phyloP scores from a whole-genome alignment of 73 alveolate genomes.

The Paramecium sonneborni region DNA sequence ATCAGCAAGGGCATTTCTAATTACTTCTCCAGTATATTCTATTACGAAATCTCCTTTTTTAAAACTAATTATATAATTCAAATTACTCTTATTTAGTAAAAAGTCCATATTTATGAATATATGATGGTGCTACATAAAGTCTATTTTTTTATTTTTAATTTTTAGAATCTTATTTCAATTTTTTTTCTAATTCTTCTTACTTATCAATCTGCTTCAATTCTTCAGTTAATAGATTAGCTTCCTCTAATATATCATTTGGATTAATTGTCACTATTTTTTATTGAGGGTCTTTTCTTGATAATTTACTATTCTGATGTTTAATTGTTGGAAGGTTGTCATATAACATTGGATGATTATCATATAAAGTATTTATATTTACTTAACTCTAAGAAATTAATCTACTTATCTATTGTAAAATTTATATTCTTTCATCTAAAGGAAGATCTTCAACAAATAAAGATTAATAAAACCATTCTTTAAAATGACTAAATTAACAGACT shows the following conservation, averaged over 20 bases:
- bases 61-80: constrained; percentile 62
- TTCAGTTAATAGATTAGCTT: constrained; percentile 34
- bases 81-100: constrained; percentile 84
- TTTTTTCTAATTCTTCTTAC: constrained; percentile 64
- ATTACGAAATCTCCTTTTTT: constrained; percentile 94
- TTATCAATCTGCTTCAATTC: constrained; percentile 4
- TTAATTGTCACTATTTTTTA: background rate
- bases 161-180: constrained; percentile 17
- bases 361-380: background rate
- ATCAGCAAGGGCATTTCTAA: constrained; percentile 94
- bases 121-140: constrained; percentile 88
- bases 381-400: background rate
- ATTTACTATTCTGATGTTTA: constrained; percentile 34
- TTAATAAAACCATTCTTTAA: constrained; percentile 47
- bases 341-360: constrained; percentile 32
- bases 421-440: constrained; percentile 1
- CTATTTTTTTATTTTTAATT: constrained; percentile 39
- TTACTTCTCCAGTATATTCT: constrained; percentile 96
- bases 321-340: background rate
- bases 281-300: constrained; percentile 29
- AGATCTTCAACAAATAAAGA: constrained; percentile 23
- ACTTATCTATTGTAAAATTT: background rate
- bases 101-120: constrained; percentile 95
- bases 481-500: background rate
- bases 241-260: constrained; percentile 60